Conservation (phyloP, 345 rosid species). For the Populus nigra region DNA sequence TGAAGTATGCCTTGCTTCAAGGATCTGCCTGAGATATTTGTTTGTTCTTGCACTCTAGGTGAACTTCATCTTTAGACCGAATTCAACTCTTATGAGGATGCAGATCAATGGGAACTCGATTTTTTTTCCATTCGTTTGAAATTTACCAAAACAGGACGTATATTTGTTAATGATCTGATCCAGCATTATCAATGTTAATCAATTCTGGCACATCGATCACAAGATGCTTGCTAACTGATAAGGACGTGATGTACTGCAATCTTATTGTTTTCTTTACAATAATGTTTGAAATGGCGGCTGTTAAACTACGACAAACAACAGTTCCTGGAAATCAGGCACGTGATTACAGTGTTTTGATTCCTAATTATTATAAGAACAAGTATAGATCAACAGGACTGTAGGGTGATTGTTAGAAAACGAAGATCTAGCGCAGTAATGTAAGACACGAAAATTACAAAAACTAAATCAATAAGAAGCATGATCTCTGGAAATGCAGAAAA, state of each 20-base stretch:
- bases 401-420: not conserved
- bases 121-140: not conserved
- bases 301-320: not conserved
- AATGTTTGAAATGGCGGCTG: not conserved
- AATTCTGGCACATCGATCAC: not conserved
- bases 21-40: conserved; percentile 29
- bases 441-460: too few species aligned
- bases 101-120: conserved; percentile 18
- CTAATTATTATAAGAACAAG: not conserved
- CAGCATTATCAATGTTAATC: not conserved
- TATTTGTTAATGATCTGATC: not conserved
- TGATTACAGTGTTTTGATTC: not conserved
- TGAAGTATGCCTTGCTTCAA: conserved; percentile 49
- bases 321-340: not conserved
- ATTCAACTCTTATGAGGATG: conserved; percentile 15
- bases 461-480: not conserved
- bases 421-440: too few species aligned
- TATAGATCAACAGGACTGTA: not conserved
- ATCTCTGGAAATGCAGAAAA: not conserved
- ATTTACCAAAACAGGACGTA: not conserved
- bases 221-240: not conserved
- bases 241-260: not conserved
- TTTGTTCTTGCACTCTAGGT: conserved; percentile 17
- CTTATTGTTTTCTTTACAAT: not conserved
- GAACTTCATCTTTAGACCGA: conserved; percentile 6